Conservation (phyloP, 768 basidiomycete species). For the Fistulinella prunicolor region DNA sequence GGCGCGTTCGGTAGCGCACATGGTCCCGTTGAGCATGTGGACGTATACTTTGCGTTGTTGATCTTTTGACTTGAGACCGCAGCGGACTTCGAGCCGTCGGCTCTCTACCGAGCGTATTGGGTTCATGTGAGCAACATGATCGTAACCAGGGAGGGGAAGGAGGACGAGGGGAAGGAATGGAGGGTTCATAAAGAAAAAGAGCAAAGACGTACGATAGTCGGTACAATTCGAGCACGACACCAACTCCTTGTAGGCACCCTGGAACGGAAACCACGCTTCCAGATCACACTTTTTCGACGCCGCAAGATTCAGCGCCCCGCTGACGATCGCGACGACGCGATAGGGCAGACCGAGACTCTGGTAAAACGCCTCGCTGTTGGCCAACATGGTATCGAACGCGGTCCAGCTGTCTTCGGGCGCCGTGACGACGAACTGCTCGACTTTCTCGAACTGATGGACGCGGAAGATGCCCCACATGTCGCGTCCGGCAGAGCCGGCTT, state of each 20-base stretch:
- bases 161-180: too few relatives aligned
- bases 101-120: slow-evolving; percentile 66
- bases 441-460: slow-evolving; percentile 99
- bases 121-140: too few relatives aligned
- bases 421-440: slow-evolving; percentile 96
- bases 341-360: slow-evolving; percentile 93
- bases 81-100: slow-evolving; percentile 88
- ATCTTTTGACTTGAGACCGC: slow-evolving; percentile 88
- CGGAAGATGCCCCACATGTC: slow-evolving; percentile 99
- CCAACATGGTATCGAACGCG: slow-evolving; percentile 90
- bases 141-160: too few relatives aligned
- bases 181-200: neutral
- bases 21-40: slow-evolving; percentile 98
- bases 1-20: slow-evolving; percentile 95
- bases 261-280: slow-evolving; percentile 99
- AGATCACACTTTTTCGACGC: slow-evolving; percentile 97
- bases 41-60: slow-evolving; percentile 92
- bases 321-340: slow-evolving; percentile 91
- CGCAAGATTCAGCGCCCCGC: slow-evolving; percentile 94
- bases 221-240: slow-evolving; percentile 99
- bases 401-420: slow-evolving; percentile 94
- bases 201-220: slow-evolving; percentile 81
- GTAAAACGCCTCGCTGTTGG: slow-evolving; percentile 90
- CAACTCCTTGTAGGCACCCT: slow-evolving; percentile 93
- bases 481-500: slow-evolving; percentile 94